phyloP scores from a whole-genome alignment of 2,329 filamentous ascomycete genomes.

The Paecilomyces formosus region DNA sequence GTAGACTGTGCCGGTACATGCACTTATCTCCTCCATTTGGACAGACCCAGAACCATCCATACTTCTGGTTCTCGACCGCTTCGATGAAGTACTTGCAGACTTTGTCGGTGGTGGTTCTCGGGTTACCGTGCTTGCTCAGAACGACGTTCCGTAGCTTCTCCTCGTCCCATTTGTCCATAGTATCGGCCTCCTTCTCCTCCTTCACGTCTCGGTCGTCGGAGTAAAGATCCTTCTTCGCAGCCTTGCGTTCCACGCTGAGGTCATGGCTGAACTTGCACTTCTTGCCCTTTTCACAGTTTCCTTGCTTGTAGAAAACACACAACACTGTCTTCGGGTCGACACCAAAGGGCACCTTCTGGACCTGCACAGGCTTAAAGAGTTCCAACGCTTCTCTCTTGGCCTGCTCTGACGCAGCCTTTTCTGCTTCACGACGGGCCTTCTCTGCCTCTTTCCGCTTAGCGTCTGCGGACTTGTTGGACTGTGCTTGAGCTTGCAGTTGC shows the following conservation, averaged over 20 bases:
- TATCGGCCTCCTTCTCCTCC: constrained; percentile 74
- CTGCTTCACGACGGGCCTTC: constrained; percentile 62
- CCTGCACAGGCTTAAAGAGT: constrained; percentile 83
- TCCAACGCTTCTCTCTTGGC: constrained; percentile 73
- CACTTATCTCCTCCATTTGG: constrained; percentile 95
- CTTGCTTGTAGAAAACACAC: constrained; percentile 96
- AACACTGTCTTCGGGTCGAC: constrained; percentile 97
- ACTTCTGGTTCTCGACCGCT: constrained; percentile 96
- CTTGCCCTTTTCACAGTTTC: constrained; percentile 90
- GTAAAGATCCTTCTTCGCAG: constrained; percentile 87
- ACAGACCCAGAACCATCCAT: constrained; percentile 98
- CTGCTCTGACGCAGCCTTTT: constrained; percentile 84
- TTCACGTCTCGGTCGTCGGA: constrained; percentile 68
- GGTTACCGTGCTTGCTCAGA: constrained; percentile 93
- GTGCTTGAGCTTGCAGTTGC: constrained; percentile 67
- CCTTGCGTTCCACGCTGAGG: constrained; percentile 78
- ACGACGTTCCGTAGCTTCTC: constrained; percentile 89
- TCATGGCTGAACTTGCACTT: constrained; percentile 99
- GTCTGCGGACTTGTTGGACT: constrained; percentile 70
- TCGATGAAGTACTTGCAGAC: constrained; percentile 99
- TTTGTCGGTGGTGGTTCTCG: constrained; percentile 90
- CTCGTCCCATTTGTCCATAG: constrained; percentile 95
- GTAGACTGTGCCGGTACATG: constrained; percentile 96
- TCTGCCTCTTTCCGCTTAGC: constrained; percentile 72
- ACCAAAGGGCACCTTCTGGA: constrained; percentile 96